Conservation (phyloP, 129 eudicot genomes). For the Lactuca saligna region DNA sequence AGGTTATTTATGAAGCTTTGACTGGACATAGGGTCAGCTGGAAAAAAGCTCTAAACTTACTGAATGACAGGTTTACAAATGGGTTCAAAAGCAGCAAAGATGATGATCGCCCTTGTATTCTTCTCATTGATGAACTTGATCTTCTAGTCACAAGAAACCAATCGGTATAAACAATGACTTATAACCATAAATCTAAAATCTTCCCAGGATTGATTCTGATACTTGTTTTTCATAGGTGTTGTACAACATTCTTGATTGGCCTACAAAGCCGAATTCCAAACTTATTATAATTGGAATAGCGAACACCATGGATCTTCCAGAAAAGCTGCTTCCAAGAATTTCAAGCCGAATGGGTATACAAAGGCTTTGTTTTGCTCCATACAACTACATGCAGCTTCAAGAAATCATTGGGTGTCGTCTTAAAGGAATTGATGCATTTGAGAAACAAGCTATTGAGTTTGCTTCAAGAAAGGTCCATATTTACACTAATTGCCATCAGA, state of each 20-base stretch:
- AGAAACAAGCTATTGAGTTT: conserved; percentile 90
- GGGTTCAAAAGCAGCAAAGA: conserved; percentile 61
- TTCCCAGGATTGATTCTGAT: conserved; percentile 7
- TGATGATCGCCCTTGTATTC: conserved; percentile 80
- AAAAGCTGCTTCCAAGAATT: conserved; percentile 90
- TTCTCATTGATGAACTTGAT: conserved; percentile 97
- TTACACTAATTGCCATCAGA: conserved; percentile 1
- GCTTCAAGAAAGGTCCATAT: conserved; percentile 89
- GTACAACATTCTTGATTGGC: conserved; percentile 99
- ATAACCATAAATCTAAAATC: background rate
- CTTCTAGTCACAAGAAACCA: conserved; percentile 90
- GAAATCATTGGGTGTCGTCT: conserved; percentile 92
- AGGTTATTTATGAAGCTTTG: conserved; percentile 96
- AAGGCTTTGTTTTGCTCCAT: conserved; percentile 92
- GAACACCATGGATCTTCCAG: conserved; percentile 99
- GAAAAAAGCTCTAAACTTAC: conserved; percentile 88
- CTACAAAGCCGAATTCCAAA: conserved; percentile 83
- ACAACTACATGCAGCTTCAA: conserved; percentile 91
- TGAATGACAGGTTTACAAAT: conserved; percentile 81
- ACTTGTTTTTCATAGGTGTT: conserved; percentile 56
- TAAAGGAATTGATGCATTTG: conserved; percentile 91
- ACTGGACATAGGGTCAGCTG: conserved; percentile 87
- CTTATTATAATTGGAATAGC: conserved; percentile 95
- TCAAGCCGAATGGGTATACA: conserved; percentile 98
- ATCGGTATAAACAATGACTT: conserved; percentile 47